Evolutionary conservation across 2,329 filamentous ascomycete species (phyloP), one percentile per base, ranked within the genome.

Genomic region (Beauveria rudraprayagi): DNA sequence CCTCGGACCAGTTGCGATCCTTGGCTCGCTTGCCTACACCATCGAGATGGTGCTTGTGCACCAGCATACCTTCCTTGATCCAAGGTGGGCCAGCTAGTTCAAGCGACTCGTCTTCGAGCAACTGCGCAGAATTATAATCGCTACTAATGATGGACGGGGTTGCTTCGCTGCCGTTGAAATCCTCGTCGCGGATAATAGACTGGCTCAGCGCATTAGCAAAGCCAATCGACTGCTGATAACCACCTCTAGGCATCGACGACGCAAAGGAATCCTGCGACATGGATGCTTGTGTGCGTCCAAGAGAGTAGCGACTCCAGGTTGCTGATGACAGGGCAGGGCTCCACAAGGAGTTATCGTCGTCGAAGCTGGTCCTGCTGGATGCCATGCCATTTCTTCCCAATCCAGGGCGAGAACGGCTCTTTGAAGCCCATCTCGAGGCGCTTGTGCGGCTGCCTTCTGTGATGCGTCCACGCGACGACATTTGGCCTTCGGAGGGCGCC

Each of bases 171-270:
- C 79, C 80, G 11, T 82, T 81, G 17, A 83, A 82, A 51, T 83
- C 82, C 68, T 95, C 91, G 68, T 97, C 93, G 5, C 94, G 89
- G 66, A 96, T 96, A 65, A 97, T 99, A 41, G 93, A 93, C 72
- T 97, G 93, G 68, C 92, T 96, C 11, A 99, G 81, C 4, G 94
- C 94, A 72, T 96, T 97, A 60, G 94, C 94, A 70, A 99, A 99
- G 0, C 94, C 94, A 70, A 99, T 96, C 0, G 92, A 95, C 74
- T 96, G 92, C 74, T 97, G 92, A 72, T 93, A 97, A 68, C 96
- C 92, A 47, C 85, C 86, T 52, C 87, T 83, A 5, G 85, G 86
- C 72, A 88, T 88, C 40, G 86, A 83, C 1, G 90, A 92, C 22
- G 87, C 88, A 67, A 97, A 87, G 1, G 92, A 96, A 71, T 96